Evolutionary conservation across 768 basidiomycete genomes (phyloP), one percentile per base, ranked within the genome.

Genomic region (Hebeloma cylindrosporum): DNA sequence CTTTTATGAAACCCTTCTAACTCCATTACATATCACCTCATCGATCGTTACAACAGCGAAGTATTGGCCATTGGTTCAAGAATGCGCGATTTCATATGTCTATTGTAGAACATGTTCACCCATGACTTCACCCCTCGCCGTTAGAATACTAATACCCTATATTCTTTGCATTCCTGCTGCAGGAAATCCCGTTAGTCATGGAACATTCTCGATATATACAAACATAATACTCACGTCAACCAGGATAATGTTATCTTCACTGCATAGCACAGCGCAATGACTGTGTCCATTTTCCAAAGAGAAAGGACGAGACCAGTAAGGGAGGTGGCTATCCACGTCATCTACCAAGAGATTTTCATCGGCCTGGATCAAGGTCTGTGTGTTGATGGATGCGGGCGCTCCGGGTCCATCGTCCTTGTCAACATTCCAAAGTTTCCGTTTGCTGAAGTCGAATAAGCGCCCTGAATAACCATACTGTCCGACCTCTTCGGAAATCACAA

Each of bases 361-460:
- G 8, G 46, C 50, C 27, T 61, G 32, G 38, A 65, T 52, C 18
- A 62, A 51, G 23, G 45, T 54, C 40, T 54, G 36, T 23, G 26
- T 27, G 27, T 42, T 26, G 34, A 48, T 30, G 13, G 36, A 26
- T 11, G 26, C 36, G 33, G 42, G 43, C 35, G 35, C 26, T 16
- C 43, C 54, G 30, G 39, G 29, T 3, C 22, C 31, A 21, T 33
- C 27, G 18, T 22, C 30, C n/a, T 46, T 48, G 48, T 37, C 43
- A 28, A 56, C 58, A 48, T 65, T 63, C 51, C 51, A 59, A 27
- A 74, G 51, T 33, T 67, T 68, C 13, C 66, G 56, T 50, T 69
- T 72, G 51, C 79, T 78, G 47, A 80, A 81, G 57, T 82, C 79
- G 57, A 72, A 76, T 23, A 80, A 52, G 32, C 70, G 63, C 53